Evolutionary conservation across 345 rosid species (phyloP), one percentile per base, ranked within the genome.

Genomic region (Camelina hispida): DNA sequence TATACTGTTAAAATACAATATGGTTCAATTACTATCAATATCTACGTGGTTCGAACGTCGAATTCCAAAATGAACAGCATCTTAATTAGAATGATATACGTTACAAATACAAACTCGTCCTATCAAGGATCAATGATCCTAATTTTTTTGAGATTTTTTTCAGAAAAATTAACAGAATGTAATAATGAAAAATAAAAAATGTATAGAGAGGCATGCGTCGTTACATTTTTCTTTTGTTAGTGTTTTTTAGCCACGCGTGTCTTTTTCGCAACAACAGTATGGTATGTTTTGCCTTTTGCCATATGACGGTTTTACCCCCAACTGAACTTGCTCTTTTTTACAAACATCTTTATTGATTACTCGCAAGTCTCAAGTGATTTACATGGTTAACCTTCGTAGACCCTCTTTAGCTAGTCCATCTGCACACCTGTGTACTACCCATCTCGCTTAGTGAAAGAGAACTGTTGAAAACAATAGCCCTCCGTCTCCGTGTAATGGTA

Each of bases 171-270:
- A 37, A 65, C 30, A 71, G 56, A 32, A 7, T 40, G 57, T 46
- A 72, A 78, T 71, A 71, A 71, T 58, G 61, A 47, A 60, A 22
- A 15, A 53, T 37, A 2, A 16, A 16, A 57, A 62, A 37, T 57
- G 51, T 12, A 40, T 63, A 40, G 64, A 40, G 64, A 71, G 37
- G 77, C 81, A 78, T 78, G 81, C 81, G 81, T 71, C 50, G 60
- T 78, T 58, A 40, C 62, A 48, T 56, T 56, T 58, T 77, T 76
- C 76, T 64, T 68, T 77, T 37, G 66, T 12, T 77, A 64, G 71
- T 77, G 76, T 63, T 57, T 30, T 15, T 37, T 13, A 28, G 77
- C 57, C 81, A 72, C 68, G 81, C 81, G 68, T 66, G 73, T 71
- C 81, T 78, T 66, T 76, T 58, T 58, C 56, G 48, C 56, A 66